Evolutionary conservation across 331 rosid species (phyloP).

Genomic region (Stylosanthes scabra): DNA sequence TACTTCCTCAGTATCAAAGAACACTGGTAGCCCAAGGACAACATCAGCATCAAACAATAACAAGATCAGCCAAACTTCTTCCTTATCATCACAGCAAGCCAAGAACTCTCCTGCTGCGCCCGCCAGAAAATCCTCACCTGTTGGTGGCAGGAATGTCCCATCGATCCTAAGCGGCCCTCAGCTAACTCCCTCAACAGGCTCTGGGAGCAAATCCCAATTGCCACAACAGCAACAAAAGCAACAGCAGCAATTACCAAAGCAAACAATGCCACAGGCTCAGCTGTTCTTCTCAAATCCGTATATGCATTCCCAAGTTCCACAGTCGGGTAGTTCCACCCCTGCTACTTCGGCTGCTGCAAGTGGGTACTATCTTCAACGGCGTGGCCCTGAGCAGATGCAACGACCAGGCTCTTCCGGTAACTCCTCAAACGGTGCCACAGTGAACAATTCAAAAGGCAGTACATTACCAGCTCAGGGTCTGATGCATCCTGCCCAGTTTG

Average conservation of each 20-base stretch:
- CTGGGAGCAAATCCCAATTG: slow-evolving; percentile 63
- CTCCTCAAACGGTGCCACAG: slow-evolving; percentile 57
- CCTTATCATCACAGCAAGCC: slow-evolving; percentile 79
- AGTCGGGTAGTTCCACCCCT: slow-evolving; percentile 56
- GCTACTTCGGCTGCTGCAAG: slow-evolving; percentile 55
- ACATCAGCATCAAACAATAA: slow-evolving; percentile 65
- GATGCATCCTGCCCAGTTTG: slow-evolving; percentile 69
- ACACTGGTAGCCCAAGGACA: slow-evolving; percentile 92
- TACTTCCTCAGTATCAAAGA: slow-evolving; percentile 80
- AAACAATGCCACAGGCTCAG: slow-evolving; percentile 68
- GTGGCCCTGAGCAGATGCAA: slow-evolving; percentile 75
- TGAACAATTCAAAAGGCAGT: slow-evolving; percentile 60
- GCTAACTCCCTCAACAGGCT: slow-evolving; percentile 53
- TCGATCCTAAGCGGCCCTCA: slow-evolving; percentile 76
- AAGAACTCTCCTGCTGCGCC: slow-evolving; percentile 62
- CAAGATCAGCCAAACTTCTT: slow-evolving; percentile 71
- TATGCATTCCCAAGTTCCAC: slow-evolving; percentile 64
- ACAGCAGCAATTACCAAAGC: slow-evolving; percentile 67
- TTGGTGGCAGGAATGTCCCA: slow-evolving; percentile 71
- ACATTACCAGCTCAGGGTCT: slow-evolving; percentile 62
- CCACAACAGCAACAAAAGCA: slow-evolving; percentile 60
- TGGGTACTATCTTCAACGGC: slow-evolving; percentile 65
- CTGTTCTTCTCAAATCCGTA: slow-evolving; percentile 56
- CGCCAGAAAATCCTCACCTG: slow-evolving; percentile 83
- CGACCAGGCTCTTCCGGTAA: slow-evolving; percentile 63